These are phyloP conservation scores for Fusarium pseudograminearum DNA, from an alignment of 2,329 filamentous ascomycete genomes.

Conservation along the genomic window DNA sequence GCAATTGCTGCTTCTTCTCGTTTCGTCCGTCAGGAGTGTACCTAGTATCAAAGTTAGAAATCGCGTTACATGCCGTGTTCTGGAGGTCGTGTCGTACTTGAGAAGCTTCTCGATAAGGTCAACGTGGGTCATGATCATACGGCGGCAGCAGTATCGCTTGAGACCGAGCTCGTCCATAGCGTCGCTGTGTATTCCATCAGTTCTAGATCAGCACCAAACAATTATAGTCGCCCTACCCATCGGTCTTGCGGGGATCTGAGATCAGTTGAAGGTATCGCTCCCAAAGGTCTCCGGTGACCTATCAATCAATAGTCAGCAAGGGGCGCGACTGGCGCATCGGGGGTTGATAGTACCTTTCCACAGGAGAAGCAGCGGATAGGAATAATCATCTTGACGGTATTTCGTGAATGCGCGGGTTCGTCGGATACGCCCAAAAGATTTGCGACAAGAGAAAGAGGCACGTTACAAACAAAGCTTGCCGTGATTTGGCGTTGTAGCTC, in stretches of 20 bases:
- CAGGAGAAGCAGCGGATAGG: conserved; percentile 99
- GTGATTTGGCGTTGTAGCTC: conserved; percentile 29
- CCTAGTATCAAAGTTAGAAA: conserved; percentile 52
- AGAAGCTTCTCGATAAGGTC: conserved; percentile 98
- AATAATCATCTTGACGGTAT: conserved; percentile 86
- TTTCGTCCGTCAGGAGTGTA: conserved; percentile 73
- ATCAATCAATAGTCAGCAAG: conserved; percentile 46
- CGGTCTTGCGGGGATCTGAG: conserved; percentile 75
- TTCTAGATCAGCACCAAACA: neutral
- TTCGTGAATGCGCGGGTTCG: conserved; percentile 28
- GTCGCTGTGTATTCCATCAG: conserved; percentile 70
- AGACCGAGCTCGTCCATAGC: conserved; percentile 95
- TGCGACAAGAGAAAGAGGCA: conserved; percentile 43
- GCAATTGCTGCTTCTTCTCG: conserved; percentile 66
- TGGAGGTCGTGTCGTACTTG: conserved; percentile 70
- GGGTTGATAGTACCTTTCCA: conserved; percentile 79
- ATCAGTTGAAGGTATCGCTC: conserved; percentile 93
- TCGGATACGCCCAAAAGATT: conserved; percentile 25
- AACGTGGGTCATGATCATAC: conserved; percentile 99
- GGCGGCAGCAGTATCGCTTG: conserved; percentile 96
- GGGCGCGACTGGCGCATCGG: conserved; percentile 22
- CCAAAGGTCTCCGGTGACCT: conserved; percentile 98
- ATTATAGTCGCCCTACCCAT: conserved; percentile 69
- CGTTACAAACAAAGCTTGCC: conserved; percentile 36
- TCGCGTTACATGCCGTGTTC: neutral